Percentiles rank a stretch among this genome's conserved stretches.
These are phyloP conservation scores for Sechiopsis laciniata DNA, from an alignment of 306 rosid species.

Conservation along the genomic window DNA sequence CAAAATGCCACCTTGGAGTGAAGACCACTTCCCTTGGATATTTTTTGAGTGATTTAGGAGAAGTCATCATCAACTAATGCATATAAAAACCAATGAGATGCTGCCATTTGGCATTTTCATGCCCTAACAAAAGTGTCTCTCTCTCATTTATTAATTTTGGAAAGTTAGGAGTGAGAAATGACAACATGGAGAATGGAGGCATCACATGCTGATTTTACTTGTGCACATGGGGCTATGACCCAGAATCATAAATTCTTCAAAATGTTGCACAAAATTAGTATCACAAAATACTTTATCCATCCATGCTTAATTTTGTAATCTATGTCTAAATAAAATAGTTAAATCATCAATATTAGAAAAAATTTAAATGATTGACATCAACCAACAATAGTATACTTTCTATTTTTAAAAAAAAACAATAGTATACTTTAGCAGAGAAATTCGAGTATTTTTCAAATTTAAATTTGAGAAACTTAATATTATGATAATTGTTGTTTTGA, in stretches of 20 bases:
- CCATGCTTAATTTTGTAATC: neutral
- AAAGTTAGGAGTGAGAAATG: neutral
- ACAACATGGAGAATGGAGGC: neutral
- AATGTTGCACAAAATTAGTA: neutral
- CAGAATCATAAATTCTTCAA: neutral
- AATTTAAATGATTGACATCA: no score
- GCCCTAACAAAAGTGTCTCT: neutral
- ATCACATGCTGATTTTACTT: constrained; percentile 17
- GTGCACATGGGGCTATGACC: constrained; percentile 13
- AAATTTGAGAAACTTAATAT: no score
- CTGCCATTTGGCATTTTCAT: neutral
- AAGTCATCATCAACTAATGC: neutral
- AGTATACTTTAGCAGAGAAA: no score
- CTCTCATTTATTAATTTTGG: constrained; percentile 6
- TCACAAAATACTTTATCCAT: neutral
- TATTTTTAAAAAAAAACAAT: no score
- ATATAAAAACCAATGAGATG: neutral
- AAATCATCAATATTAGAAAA: no score
- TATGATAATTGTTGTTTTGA: no score
- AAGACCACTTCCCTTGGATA: neutral
- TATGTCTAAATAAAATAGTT: neutral
- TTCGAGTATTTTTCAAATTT: no score
- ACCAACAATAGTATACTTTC: neutral
- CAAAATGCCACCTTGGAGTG: neutral
- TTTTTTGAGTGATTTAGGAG: neutral